Evolutionary conservation across 192 early-diverging fungal genomes (phyloP).

Genomic region (Coemansia sp.): DNA sequence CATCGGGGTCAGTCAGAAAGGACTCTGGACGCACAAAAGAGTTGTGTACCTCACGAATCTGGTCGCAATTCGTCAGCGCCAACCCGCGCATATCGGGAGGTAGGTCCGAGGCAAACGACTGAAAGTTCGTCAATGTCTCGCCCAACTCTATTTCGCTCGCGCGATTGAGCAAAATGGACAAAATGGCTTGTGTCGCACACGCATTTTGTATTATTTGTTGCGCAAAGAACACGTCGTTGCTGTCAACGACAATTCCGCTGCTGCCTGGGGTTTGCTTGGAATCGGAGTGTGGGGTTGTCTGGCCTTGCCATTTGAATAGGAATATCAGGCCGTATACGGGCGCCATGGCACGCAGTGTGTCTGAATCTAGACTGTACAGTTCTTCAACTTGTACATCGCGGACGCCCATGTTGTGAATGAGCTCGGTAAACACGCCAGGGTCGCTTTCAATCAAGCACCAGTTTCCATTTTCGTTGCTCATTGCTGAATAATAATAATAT

Average conservation of each 20-base stretch:
- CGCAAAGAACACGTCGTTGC: slow-evolving; percentile 68
- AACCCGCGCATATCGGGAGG: slow-evolving; percentile 76
- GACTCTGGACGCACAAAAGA: slow-evolving; percentile 77
- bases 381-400: slow-evolving; percentile 76
- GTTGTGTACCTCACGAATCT: slow-evolving; percentile 75
- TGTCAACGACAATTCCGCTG: slow-evolving; percentile 31
- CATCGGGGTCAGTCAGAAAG: slow-evolving; percentile 62
- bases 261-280: slow-evolving; percentile 6
- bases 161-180: slow-evolving; percentile 70
- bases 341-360: slow-evolving; percentile 61
- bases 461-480: slow-evolving; percentile 60
- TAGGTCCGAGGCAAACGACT: slow-evolving; percentile 68
- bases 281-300: slow-evolving; percentile 15
- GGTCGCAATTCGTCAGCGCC: slow-evolving; percentile 75
- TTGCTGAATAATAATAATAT: slow-evolving; percentile 3
- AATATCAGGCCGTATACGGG: slow-evolving; percentile 81
- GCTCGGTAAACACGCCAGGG: slow-evolving; percentile 84
- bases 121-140: slow-evolving; percentile 63
- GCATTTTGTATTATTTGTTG: slow-evolving; percentile 79
- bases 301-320: slow-evolving; percentile 74
- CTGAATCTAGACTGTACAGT: slow-evolving; percentile 71
- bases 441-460: slow-evolving; percentile 89
- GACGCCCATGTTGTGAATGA: slow-evolving; percentile 73
- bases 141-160: slow-evolving; percentile 65
- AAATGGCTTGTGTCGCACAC: slow-evolving; percentile 83